Base-by-base conservation (phyloP, 768 basidiomycete genomes). In the Thelephora ganbajun region DNA sequence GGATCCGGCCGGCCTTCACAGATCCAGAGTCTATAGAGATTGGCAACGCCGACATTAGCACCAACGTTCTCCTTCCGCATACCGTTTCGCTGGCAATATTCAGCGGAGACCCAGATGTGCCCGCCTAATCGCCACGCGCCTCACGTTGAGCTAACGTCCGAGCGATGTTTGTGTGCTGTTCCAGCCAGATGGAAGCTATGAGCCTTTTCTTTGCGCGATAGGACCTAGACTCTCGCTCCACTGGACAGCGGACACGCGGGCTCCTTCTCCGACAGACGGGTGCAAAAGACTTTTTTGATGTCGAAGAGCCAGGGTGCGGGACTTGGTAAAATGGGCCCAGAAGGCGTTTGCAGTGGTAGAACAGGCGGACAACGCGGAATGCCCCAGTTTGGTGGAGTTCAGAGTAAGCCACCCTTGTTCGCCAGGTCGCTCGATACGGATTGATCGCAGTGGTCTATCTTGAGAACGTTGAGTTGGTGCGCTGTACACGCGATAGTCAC, bases 181-280 rank as follows among this genome's bases (percentile, higher is more conserved):
- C 78, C 53, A 74, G 77, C 58, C 75, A 88, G 68, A 91, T 91
- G 87, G 86, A 89, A 76, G 81, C 79, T 48, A 88, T 88, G 61
- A 60, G 83, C 66, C 55, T 56, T 49, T 26, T 47, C 44, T 51
- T 41, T 56, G 56, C 51, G 56, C 59, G 56, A 57, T 59, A 59
- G 59, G 60, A 56, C 58, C 44, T 55, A 53, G 56, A 57, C 54
- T 35, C 50, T 45, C 45, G 45, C 44, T 35, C 44, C 48, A 46
- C 47, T 18, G 16, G 50, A 47, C 35, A 53, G 54, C 53, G 53
- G 52, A 45, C 47, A 26, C 51, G 50, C 50, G 55, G 9, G 39
- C 39, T 41, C 39, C 65, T 82, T 50, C 65, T 83, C 49, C 74
- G 71, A 59, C 61, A 62, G 51, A 63, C 66, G 51, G 50, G 60